A percentile compares a stretch with the other conserved stretches of the same genome.
These are phyloP conservation scores for Candida maesae DNA, from an alignment of 805 yeast genomes.

Conservation along the genomic window DNA sequence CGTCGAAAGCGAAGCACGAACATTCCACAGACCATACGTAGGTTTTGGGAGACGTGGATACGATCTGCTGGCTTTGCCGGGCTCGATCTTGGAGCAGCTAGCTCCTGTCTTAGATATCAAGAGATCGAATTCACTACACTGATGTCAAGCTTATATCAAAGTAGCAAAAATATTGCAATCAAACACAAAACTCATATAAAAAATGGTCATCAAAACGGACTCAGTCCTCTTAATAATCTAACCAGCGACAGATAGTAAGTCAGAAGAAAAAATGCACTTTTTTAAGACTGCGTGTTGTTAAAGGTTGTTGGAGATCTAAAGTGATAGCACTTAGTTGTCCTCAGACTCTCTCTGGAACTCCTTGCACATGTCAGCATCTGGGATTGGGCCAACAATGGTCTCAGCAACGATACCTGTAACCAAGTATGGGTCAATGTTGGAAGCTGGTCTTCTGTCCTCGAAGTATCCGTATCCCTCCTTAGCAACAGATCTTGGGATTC, in stretches of 20 bases:
- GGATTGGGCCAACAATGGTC: slow-evolving; percentile 91
- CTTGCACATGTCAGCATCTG: slow-evolving; percentile 92
- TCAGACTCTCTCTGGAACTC: slow-evolving; percentile 75
- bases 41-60: too few relatives aligned
- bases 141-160: too few relatives aligned
- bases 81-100: too few relatives aligned
- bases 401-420: slow-evolving; percentile 98
- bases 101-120: too few relatives aligned
- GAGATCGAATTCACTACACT: too few relatives aligned
- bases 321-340: slow-evolving; percentile 8
- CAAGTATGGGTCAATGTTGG: slow-evolving; percentile 98
- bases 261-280: background rate
- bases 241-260: background rate
- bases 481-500: slow-evolving; percentile 98
- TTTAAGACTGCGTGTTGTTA: slow-evolving; percentile 2
- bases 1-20: too few relatives aligned
- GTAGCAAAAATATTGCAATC: background rate
- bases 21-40: too few relatives aligned
- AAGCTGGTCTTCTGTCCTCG: slow-evolving; percentile 99
- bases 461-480: slow-evolving; percentile 98
- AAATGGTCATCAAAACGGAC: slow-evolving; percentile 1
- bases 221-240: slow-evolving; percentile 1
- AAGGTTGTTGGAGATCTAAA: background rate
- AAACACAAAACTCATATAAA: background rate
- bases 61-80: too few relatives aligned